A percentile compares a stretch with the other conserved stretches of the same genome.
Conservation (phyloP, 768 basidiomycete genomes). For the Leccinum broughii region DNA sequence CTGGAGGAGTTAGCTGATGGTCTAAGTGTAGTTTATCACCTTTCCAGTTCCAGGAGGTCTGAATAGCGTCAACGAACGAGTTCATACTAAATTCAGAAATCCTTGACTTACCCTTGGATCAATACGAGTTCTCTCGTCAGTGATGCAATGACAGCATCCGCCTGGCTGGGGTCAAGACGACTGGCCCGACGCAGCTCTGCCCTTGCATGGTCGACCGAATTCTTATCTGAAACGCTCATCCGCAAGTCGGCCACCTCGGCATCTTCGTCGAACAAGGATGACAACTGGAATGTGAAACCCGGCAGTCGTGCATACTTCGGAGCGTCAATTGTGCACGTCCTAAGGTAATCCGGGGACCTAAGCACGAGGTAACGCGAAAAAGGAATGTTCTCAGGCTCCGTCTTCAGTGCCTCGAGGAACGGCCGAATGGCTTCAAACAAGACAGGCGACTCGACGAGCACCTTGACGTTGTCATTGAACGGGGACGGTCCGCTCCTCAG, state of each 20-base stretch:
- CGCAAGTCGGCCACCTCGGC: constrained; percentile 40
- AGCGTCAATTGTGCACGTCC: constrained; percentile 40
- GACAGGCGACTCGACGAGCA: constrained; percentile 62
- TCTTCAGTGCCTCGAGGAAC: constrained; percentile 61
- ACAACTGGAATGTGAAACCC: constrained; percentile 55
- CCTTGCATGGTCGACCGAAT: constrained; percentile 50
- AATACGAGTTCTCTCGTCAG: constrained; percentile 60
- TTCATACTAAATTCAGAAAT: neutral
- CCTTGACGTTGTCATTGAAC: constrained; percentile 19
- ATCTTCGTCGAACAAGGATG: constrained; percentile 49
- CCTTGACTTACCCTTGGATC: constrained; percentile 63
- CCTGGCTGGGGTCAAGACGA: constrained; percentile 69
- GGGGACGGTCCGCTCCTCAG: constrained; percentile 31
- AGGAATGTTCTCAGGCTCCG: constrained; percentile 57
- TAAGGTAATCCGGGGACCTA: constrained; percentile 37
- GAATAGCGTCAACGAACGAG: neutral
- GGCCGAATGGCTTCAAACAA: constrained; percentile 70
- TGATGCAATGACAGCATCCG: constrained; percentile 63
- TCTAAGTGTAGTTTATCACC: constrained; percentile 33
- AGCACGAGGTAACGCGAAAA: constrained; percentile 55
- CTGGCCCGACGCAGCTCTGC: constrained; percentile 46
- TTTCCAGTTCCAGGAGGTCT: constrained; percentile 83
- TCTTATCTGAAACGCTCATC: constrained; percentile 41
- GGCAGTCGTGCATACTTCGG: constrained; percentile 58
- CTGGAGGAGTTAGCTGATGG: neutral